Base-by-base conservation (phyloP, 306 rosid species). In the Herpetospermum pedunculosum region DNA sequence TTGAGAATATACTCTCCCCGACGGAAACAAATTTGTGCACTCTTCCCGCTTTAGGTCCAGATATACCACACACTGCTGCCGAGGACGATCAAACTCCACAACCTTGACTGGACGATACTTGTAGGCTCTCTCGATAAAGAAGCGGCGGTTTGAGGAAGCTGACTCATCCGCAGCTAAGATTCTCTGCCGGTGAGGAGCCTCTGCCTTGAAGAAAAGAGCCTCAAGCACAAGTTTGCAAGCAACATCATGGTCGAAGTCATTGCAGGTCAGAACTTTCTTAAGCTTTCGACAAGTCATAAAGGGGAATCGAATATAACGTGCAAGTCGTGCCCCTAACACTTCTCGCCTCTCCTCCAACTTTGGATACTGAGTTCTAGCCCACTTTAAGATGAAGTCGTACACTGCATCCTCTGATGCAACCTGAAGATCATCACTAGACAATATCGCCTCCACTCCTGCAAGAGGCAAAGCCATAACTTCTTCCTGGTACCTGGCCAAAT, bases 341-440 rank as follows among this genome's bases (percentile, higher is more conserved):
- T 89, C 92, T 78, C 95, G 79, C 75, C 99, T 85, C 50, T 89
- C 97, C 80, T 95, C 99, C 79, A 84, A 75, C 76, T 82, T 95
- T 68, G 86, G 76, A 74, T 78, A 91, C 74, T 85, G 96, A 30
- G 67, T 60, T 83, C 90, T 85, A 19, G 91, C 86, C 99, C 99
- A 95, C 81, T 84, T 95, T 88, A 95, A 82, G 69, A 92, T 86
- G 77, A 95, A 91, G 73, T 95, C 99, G 74, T 91, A 95, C 2
- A 91, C 96, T 64, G 92, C 96, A 86, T 95, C 99, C 86, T 95
- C 99, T 32, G 99, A 95, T 60, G 99, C 92, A 79, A 95, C 88
- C 83, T 95, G 99, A 71, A 95, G 96, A 78, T 84, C 92, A 55
- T 95, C 99, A 74, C 99, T 95, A 32, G 90, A 80, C 73, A 95